Base-by-base conservation (phyloP, 768 basidiomycete species). In the Rhizopogon rudus region DNA sequence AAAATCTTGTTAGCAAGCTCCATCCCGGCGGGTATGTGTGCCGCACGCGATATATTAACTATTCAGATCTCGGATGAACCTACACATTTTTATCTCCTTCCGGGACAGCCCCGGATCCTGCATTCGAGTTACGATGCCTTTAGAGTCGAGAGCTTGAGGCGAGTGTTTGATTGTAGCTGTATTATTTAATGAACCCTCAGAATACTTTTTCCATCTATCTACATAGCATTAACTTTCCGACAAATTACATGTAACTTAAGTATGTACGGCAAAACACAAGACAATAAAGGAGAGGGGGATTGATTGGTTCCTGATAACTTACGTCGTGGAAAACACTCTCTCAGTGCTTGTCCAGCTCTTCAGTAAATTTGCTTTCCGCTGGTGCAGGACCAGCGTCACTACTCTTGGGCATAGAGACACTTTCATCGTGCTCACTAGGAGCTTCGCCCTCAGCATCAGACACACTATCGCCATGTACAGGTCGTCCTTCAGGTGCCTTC, bases 401-500 rank as follows among this genome's bases (percentile, higher is more conserved):
- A 16, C 39, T 52, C 48, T 5, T 56, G 43, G 25, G 29, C 16
- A 61, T 55, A 22, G 57, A 37, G 16, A 7, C 17, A 22, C 6
- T 28, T 40, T 22, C 54, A 2, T 40, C 65, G 49, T 48, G 63
- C 16, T 61, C 57, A 16, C 22, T 37, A 5, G 40, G 56, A 8
- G 56, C 43, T 55, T 44, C 16, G 0, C 60, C 60, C 48, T 48
- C 57, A 17, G 29, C 28, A 22, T 62, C 60, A 42, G 58, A 48
- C 20, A 3, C 31, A 7, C 56, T 55, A 61, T 65, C 45, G 55
- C 56, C 54, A 40, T 16, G 77, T 10, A 76, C 77, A 9, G 58
- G 42, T 17, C 77, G 75, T 6, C 81, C 81, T 63, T 84, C 86
- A 0, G 87, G 85, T 9, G 87, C 85, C 71, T 89, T 88, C 66